Evolutionary conservation across 2,329 filamentous ascomycete species (phyloP).

Genomic region (Colletotrichum sp.): DNA sequence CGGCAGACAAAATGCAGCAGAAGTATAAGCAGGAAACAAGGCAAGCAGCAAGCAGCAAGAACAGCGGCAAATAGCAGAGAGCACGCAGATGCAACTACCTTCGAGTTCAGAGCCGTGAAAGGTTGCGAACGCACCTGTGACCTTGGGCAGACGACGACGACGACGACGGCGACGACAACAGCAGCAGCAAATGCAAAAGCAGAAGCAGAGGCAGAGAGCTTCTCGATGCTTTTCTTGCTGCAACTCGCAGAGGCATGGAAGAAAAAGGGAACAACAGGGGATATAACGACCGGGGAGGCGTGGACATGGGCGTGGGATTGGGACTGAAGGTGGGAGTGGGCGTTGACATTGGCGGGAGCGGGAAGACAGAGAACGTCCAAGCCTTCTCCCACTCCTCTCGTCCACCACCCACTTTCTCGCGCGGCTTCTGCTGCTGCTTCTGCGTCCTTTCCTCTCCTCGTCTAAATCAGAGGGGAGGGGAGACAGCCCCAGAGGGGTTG

Average conservation of each 20-base stretch:
- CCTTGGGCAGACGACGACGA: not conserved
- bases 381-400: not conserved
- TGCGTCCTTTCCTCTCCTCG: not conserved
- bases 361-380: not conserved
- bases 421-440: not conserved
- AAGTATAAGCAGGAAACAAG: not conserved
- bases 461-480: not conserved
- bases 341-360: not conserved
- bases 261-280: conserved; percentile 14
- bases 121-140: not conserved
- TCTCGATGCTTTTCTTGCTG: conserved; percentile 20
- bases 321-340: not conserved
- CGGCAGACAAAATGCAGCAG: not conserved
- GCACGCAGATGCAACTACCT: not conserved
- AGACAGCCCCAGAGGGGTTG: not conserved
- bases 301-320: not conserved
- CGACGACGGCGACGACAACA: not conserved
- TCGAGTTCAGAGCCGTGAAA: not conserved
- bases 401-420: not conserved
- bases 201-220: not conserved
- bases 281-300: conserved; percentile 19
- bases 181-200: not conserved
- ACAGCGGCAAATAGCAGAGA: not conserved
- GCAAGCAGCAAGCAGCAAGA: not conserved
- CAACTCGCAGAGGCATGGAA: conserved; percentile 15